Conservation (phyloP, 2,329 filamentous ascomycete species). For the Sarocladiaceae sp. region DNA sequence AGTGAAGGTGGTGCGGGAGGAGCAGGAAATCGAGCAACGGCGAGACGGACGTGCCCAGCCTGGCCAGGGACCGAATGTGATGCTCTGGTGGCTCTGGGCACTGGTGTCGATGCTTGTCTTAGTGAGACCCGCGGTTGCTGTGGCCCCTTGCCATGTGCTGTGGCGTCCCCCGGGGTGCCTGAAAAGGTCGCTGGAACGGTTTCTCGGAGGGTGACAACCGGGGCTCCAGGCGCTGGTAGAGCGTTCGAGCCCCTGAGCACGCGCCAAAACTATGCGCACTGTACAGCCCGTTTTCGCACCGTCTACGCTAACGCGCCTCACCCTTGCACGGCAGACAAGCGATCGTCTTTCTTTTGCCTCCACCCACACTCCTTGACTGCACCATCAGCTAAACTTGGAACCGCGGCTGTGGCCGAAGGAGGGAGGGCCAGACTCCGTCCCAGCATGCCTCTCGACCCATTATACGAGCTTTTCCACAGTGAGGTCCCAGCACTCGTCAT, state of each 20-base stretch:
- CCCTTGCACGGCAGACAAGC: constrained; percentile 3
- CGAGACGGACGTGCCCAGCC: background rate
- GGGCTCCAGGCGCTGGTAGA: too few relatives aligned
- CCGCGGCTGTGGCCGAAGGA: constrained; percentile 5
- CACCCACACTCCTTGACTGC: constrained; percentile 5
- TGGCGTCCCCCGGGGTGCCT: background rate
- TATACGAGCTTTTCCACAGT: constrained; percentile 6
- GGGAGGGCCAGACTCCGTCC: background rate
- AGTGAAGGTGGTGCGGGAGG: background rate
- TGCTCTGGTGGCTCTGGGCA: too few relatives aligned
- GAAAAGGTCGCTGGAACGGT: background rate
- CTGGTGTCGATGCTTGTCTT: too few relatives aligned
- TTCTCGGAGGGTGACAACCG: background rate
- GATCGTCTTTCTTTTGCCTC: constrained; percentile 7
- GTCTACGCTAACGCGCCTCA: too few relatives aligned
- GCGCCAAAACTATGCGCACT: background rate
- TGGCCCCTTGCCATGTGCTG: too few relatives aligned
- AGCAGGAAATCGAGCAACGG: background rate
- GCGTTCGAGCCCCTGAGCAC: too few relatives aligned
- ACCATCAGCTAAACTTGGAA: constrained; percentile 8
- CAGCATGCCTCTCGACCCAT: background rate
- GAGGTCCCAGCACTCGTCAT: background rate
- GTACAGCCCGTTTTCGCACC: too few relatives aligned
- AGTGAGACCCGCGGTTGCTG: too few relatives aligned
- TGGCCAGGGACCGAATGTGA: too few relatives aligned